These are phyloP conservation scores for Acanthochlamys bracteata DNA, from an alignment of 106 monocot genomes.

Conservation along the genomic window DNA sequence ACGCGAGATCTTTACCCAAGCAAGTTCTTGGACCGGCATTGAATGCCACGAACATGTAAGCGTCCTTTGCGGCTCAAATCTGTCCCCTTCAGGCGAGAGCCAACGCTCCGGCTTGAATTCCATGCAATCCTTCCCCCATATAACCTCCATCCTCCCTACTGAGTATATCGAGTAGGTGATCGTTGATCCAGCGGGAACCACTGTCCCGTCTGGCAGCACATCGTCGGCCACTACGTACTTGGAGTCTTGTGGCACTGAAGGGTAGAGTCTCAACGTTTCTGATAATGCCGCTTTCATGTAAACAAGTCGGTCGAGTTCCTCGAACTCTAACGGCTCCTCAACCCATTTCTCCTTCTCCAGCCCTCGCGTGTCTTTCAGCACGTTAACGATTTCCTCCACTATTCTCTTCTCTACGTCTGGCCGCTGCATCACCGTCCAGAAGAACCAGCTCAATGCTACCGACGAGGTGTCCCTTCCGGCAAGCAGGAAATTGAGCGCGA, in stretches of 20 bases:
- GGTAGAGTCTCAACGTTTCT: constrained; percentile 80
- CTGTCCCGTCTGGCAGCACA: constrained; percentile 69
- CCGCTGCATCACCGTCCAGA: constrained; percentile 55
- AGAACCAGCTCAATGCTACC: constrained; percentile 91
- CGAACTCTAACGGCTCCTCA: constrained; percentile 51
- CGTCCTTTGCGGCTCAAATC: constrained; percentile 55
- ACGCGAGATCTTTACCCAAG: constrained; percentile 75
- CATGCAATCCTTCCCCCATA: constrained; percentile 79
- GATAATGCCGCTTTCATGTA: constrained; percentile 73
- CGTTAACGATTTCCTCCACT: constrained; percentile 44
- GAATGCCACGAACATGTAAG: constrained; percentile 76
- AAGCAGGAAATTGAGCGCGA: constrained; percentile 80
- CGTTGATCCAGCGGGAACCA: constrained; percentile 59
- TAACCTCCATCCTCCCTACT: constrained; percentile 58
- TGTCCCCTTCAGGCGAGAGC: constrained; percentile 29
- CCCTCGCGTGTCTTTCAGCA: constrained; percentile 49
- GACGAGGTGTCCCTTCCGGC: constrained; percentile 92
- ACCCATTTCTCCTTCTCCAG: constrained; percentile 31
- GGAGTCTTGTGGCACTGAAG: constrained; percentile 73
- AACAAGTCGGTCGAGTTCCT: constrained; percentile 69
- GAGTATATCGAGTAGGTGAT: constrained; percentile 89
- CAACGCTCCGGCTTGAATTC: constrained; percentile 82
- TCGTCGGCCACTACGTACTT: constrained; percentile 79
- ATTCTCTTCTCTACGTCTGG: constrained; percentile 54
- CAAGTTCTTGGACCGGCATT: constrained; percentile 84